These are phyloP conservation scores for Cucurbita argyrosperma DNA, from an alignment of 306 rosid species.

Conservation along the genomic window DNA sequence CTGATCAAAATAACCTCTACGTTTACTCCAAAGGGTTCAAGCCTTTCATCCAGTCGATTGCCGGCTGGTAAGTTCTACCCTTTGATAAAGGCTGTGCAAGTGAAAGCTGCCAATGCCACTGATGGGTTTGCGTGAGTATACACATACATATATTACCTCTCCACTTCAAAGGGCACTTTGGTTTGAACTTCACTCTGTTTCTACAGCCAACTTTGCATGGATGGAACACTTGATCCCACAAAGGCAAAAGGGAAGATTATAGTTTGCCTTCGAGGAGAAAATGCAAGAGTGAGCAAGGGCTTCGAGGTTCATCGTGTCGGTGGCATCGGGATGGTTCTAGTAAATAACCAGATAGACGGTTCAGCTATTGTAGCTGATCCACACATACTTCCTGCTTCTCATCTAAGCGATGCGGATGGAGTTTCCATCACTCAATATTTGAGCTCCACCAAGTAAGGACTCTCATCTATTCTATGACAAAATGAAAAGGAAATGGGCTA, in stretches of 20 bases:
- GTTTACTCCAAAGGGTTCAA: constrained; percentile 27
- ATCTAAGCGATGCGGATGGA: constrained; percentile 25
- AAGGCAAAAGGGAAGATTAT: constrained; percentile 52
- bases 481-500: background rate
- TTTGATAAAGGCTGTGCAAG: constrained; percentile 23
- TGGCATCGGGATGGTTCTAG: constrained; percentile 57
- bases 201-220: constrained; percentile 21
- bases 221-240: constrained; percentile 27
- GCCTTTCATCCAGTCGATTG: constrained; percentile 31
- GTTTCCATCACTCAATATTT: constrained; percentile 22
- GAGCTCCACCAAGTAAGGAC: constrained; percentile 27
- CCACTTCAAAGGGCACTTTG: too few species aligned
- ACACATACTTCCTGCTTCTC: constrained; percentile 39
- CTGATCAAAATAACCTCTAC: too few species aligned
- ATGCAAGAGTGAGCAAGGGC: constrained; percentile 21
- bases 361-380: constrained; percentile 19
- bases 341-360: background rate
- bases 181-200: background rate
- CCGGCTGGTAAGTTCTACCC: constrained; percentile 31
- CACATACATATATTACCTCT: too few species aligned
- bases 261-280: constrained; percentile 30
- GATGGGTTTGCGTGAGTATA: constrained; percentile 21
- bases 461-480: background rate
- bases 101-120: background rate
- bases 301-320: constrained; percentile 21